These are phyloP conservation scores for Microsporum ferrugineum DNA, from an alignment of 2,329 filamentous ascomycete species.

Conservation along the genomic window DNA sequence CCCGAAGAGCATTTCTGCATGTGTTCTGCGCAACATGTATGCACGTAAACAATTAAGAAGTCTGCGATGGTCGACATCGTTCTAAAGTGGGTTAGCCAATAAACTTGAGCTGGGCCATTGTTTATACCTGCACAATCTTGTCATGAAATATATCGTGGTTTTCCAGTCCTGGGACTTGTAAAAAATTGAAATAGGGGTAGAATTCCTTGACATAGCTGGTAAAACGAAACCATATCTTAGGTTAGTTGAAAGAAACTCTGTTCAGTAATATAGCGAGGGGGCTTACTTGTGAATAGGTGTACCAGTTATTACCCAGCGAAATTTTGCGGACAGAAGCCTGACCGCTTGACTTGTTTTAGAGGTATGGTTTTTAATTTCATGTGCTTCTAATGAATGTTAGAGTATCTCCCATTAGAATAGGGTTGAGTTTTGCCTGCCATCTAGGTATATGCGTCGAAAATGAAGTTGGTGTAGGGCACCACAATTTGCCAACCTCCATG, in stretches of 20 bases:
- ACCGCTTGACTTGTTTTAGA: constrained; percentile 28
- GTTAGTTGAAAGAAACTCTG: not conserved
- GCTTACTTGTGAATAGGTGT: constrained; percentile 31
- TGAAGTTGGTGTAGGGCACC: constrained; percentile 28
- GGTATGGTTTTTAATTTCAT: constrained; percentile 28
- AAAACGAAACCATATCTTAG: not conserved
- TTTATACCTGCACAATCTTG: constrained; percentile 6
- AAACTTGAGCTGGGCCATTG: not conserved
- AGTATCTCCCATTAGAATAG: not conserved
- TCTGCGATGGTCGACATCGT: constrained; percentile 14
- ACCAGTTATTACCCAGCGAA: constrained; percentile 31
- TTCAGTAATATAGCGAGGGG: not conserved
- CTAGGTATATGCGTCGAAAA: constrained; percentile 32
- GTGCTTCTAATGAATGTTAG: constrained; percentile 19
- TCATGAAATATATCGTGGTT: constrained; percentile 13
- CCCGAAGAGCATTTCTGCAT: constrained; percentile 43
- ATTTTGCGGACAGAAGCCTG: constrained; percentile 24
- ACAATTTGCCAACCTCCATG: constrained; percentile 19
- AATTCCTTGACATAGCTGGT: constrained; percentile 26
- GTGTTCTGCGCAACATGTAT: constrained; percentile 47
- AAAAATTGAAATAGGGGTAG: constrained; percentile 30
- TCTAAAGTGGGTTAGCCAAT: constrained; percentile 7
- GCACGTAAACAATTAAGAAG: constrained; percentile 22
- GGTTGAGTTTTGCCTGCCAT: constrained; percentile 21
- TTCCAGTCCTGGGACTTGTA: constrained; percentile 22